Conservation (phyloP, 2,329 filamentous ascomycete genomes). For the Magnaporthiopsis rhizophila region DNA sequence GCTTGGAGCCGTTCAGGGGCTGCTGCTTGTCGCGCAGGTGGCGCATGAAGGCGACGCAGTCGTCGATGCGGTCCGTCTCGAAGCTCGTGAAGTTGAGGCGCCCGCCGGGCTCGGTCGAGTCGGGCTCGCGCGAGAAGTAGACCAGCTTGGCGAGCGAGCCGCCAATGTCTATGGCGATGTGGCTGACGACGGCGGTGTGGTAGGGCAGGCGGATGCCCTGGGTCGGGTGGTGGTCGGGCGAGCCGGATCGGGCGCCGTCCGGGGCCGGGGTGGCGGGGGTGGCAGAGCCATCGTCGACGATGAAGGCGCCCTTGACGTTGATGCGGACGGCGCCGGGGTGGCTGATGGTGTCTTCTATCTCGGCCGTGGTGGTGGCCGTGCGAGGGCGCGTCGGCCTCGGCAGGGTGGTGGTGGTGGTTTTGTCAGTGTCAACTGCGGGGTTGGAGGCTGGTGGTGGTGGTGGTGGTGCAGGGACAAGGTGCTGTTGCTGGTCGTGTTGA, state of each 20-base stretch:
- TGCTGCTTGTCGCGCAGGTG: constrained; percentile 77
- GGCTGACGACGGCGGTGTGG: constrained; percentile 89
- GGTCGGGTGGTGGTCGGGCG: constrained; percentile 45
- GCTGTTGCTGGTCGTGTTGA: neutral
- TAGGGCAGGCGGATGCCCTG: constrained; percentile 95
- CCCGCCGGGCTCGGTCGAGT: constrained; percentile 72
- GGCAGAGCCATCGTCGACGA: constrained; percentile 45
- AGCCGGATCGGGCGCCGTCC: neutral
- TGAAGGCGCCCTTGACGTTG: constrained; percentile 94
- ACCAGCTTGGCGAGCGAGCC: constrained; percentile 94
- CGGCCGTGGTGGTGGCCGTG: constrained; percentile 41
- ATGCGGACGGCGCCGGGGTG: constrained; percentile 74
- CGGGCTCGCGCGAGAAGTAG: constrained; percentile 86
- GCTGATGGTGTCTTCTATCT: constrained; percentile 53
- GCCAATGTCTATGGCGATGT: constrained; percentile 95
- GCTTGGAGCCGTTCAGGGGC: constrained; percentile 62
- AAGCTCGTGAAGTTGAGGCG: constrained; percentile 93
- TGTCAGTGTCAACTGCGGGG: neutral
- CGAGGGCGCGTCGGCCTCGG: constrained; percentile 19
- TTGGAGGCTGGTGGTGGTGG: neutral
- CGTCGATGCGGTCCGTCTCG: constrained; percentile 89
- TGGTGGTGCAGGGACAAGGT: neutral
- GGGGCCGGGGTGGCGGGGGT: constrained; percentile 2
- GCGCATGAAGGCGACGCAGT: constrained; percentile 87
- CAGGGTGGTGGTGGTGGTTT: neutral